Conservation (phyloP, 345 rosid species). For the Eucalyptus grandis region DNA sequence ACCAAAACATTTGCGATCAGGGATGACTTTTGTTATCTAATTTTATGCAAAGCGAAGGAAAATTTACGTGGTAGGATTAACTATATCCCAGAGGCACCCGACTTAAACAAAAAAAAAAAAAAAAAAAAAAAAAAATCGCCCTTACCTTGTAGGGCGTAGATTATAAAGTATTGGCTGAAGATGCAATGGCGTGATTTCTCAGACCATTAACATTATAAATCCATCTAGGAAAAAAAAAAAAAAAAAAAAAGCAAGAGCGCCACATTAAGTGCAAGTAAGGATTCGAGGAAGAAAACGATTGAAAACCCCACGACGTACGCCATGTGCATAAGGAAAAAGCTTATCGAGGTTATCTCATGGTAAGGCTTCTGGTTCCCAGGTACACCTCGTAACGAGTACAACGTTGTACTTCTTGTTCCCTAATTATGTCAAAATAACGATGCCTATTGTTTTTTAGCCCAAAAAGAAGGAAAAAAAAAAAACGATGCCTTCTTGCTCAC, state of each 20-base stretch:
- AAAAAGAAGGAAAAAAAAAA: too few relatives aligned
- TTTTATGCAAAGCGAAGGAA: not conserved
- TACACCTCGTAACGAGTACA: not conserved
- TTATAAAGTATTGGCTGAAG: not conserved
- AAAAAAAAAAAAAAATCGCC: fast-evolving
- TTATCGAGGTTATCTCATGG: not conserved
- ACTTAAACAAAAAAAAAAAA: not conserved
- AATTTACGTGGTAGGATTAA: fast-evolving
- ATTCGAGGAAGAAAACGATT: not conserved
- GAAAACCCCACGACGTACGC: not conserved
- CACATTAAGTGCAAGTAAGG: not conserved
- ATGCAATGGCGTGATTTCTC: not conserved
- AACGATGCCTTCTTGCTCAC: not conserved
- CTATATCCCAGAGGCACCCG: not conserved
- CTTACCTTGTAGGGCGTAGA: not conserved
- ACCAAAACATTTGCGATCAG: not conserved
- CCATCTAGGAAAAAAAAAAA: not conserved
- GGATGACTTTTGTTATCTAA: not conserved
- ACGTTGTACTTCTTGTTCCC: not conserved
- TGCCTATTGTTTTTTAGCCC: not conserved
- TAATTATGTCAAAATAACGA: not conserved
- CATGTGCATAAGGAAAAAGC: not conserved
- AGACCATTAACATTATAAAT: not conserved
- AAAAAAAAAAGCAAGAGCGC: not conserved
- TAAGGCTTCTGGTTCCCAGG: not conserved